Conservation (phyloP, 257 asterid species). For the Solanum corneliomulleri region DNA sequence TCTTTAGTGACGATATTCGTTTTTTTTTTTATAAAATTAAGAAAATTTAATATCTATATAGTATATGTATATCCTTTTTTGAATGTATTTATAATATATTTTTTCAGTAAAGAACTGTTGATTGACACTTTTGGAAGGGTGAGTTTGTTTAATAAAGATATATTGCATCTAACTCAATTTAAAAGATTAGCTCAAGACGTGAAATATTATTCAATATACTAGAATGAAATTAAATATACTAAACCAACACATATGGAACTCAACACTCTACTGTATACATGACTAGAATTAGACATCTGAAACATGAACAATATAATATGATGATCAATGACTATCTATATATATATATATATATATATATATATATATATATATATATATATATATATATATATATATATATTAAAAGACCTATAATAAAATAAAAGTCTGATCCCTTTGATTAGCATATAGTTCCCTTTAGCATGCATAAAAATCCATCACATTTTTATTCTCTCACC, state of each 20-base stretch:
- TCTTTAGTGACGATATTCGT: no score
- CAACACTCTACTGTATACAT: background rate
- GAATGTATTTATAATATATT: no score
- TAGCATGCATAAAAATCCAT: background rate
- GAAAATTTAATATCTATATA: no score
- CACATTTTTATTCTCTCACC: background rate
- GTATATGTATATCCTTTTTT: background rate
- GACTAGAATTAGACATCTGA: background rate
- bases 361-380: no score
- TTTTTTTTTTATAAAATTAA: no score
- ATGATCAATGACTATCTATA: background rate
- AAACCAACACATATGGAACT: background rate
- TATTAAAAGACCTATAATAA: no score
- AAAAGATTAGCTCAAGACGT: no score
- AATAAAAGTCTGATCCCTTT: background rate
- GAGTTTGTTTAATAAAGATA: no score
- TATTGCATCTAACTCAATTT: no score
- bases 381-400: background rate
- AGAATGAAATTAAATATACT: no score
- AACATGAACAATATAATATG: background rate
- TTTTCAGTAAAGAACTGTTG: rapidly evolving
- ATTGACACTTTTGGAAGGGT: no score
- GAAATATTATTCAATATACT: background rate
- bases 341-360: background rate
- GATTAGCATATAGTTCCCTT: background rate